Conservation (phyloP, 305 asterid genomes). For the Petunia hybrid region DNA sequence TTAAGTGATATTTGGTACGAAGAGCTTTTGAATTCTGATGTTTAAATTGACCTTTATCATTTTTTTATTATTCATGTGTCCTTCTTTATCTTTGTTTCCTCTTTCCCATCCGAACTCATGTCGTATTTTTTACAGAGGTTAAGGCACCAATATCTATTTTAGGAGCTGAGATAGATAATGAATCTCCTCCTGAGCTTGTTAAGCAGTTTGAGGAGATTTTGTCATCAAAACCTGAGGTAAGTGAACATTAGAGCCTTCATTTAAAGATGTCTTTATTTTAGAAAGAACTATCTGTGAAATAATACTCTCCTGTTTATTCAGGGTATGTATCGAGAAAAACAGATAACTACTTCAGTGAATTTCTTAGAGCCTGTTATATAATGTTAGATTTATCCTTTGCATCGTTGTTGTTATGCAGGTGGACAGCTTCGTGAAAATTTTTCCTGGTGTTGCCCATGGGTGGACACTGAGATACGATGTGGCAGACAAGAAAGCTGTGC, state of each 20-base stretch:
- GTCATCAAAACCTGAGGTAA: conserved; percentile 53
- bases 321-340: conserved; percentile 2
- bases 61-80: background rate
- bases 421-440: conserved; percentile 53
- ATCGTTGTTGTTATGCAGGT: conserved; percentile 36
- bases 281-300: background rate
- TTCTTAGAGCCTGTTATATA: background rate
- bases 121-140: conserved; percentile 36
- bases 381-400: background rate
- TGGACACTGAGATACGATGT: conserved; percentile 57
- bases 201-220: conserved; percentile 54
- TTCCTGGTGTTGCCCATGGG: conserved; percentile 55
- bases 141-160: conserved; percentile 51
- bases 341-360: background rate
- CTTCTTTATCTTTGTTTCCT: background rate
- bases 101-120: conserved; percentile 23
- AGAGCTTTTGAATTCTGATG: background rate
- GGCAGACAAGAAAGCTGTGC: conserved; percentile 52
- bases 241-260: background rate
- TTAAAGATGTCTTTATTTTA: background rate
- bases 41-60: background rate
- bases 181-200: conserved; percentile 52
- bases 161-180: conserved; percentile 51
- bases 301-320: background rate
- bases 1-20: background rate